Percentiles rank a stretch among this genome's conserved stretches.
Conservation (phyloP, 1,284 basidiomycete genomes). For the Xerocomus amazonicus region DNA sequence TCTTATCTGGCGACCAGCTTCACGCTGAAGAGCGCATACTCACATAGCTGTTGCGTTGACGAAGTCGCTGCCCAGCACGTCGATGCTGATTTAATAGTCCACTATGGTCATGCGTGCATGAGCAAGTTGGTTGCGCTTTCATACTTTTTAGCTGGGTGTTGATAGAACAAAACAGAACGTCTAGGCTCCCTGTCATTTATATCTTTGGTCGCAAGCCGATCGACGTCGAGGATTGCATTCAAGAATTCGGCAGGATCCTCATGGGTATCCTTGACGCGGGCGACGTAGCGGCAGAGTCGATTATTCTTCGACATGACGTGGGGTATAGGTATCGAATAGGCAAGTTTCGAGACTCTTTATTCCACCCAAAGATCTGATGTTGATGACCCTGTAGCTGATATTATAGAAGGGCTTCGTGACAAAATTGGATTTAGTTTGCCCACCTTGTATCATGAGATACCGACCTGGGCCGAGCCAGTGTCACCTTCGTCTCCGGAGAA, state of each 20-base stretch:
- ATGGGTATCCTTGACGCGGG: constrained; percentile 8
- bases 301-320: constrained; percentile 77
- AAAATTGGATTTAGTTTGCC: constrained; percentile 1
- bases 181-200: constrained; percentile 80
- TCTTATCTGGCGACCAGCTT: background rate
- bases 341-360: constrained; percentile 27
- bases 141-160: background rate
- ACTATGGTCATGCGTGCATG: constrained; percentile 97
- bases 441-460: constrained; percentile 20
- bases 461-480: constrained; percentile 17
- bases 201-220: constrained; percentile 72
- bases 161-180: constrained; percentile 48
- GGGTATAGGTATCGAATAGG: constrained; percentile 72
- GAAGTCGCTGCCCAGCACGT: constrained; percentile 95
- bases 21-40: constrained; percentile 4
- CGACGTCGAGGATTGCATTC: constrained; percentile 49
- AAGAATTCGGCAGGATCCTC: constrained; percentile 40
- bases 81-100: constrained; percentile 88
- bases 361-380: background rate
- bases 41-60: constrained; percentile 88
- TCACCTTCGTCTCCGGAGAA: background rate
- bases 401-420: constrained; percentile 35
- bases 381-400: constrained; percentile 31
- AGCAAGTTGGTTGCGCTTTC: constrained; percentile 57
- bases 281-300: constrained; percentile 12